A percentile compares a stretch with the other conserved stretches of the same genome.
These are phyloP conservation scores for Lepidopterella palustris DNA, from an alignment of 495 filamentous ascomycete species.

Conservation along the genomic window DNA sequence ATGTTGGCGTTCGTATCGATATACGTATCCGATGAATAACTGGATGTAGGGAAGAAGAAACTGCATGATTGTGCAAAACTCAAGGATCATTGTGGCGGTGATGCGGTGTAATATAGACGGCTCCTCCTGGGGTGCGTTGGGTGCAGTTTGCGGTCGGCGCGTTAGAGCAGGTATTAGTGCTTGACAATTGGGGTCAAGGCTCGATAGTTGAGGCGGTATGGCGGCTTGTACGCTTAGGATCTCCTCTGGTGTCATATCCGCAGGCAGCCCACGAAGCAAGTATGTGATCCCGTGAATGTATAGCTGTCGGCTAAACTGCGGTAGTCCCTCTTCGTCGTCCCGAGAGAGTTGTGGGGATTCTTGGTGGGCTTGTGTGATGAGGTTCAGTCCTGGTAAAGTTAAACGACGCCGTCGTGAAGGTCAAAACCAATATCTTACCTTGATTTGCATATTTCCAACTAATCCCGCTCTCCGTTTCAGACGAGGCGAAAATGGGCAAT, in stretches of 20 bases:
- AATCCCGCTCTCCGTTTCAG: conserved; percentile 36
- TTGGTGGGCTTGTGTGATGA: conserved; percentile 35
- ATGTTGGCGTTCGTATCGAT: conserved; percentile 59
- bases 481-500: conserved; percentile 8
- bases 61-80: conserved; percentile 51
- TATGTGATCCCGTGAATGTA: conserved; percentile 63
- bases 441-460: conserved; percentile 45
- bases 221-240: conserved; percentile 41
- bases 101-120: conserved; percentile 53
- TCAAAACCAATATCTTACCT: too few relatives aligned
- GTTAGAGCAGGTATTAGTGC: conserved; percentile 13
- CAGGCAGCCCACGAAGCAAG: conserved; percentile 58
- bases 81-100: conserved; percentile 50
- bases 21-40: conserved; percentile 45
- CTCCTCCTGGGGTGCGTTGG: conserved; percentile 7
- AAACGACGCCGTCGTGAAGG: neutral
- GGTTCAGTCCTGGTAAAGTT: conserved; percentile 32
- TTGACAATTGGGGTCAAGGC: conserved; percentile 34
- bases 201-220: conserved; percentile 36
- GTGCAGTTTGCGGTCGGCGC: conserved; percentile 7
- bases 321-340: conserved; percentile 24
- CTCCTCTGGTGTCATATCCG: conserved; percentile 48
- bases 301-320: conserved; percentile 51
- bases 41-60: conserved; percentile 54
- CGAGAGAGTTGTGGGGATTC: conserved; percentile 31